Evolutionary conservation across 2,329 filamentous ascomycete species (phyloP).

Genomic region (Pseudocercospora fijiensis): DNA sequence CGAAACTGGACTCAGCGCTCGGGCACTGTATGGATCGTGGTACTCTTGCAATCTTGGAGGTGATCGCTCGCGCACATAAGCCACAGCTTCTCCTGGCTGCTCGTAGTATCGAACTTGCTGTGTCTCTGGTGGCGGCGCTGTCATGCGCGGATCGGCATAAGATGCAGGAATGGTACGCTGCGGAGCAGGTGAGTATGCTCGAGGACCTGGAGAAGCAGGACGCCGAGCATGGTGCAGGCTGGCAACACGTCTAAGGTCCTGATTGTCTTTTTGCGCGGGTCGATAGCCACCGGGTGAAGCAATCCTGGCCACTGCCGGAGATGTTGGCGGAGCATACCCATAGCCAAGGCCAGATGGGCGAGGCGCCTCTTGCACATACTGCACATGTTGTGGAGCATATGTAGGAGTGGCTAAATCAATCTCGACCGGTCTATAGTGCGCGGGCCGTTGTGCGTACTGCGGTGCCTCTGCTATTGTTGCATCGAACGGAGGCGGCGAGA

Average conservation of each 20-base stretch:
- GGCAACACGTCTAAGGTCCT: constrained; percentile 50
- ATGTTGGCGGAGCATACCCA: constrained; percentile 41
- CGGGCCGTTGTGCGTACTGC: constrained; percentile 41
- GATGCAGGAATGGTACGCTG: constrained; percentile 46
- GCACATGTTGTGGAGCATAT: constrained; percentile 41
- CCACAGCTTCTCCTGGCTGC: constrained; percentile 33
- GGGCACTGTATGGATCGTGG: constrained; percentile 38
- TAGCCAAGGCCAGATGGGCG: constrained; percentile 45
- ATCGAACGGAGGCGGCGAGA: constrained; percentile 59
- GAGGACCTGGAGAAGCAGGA: constrained; percentile 45
- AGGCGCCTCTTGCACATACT: constrained; percentile 45
- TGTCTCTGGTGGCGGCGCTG: constrained; percentile 28
- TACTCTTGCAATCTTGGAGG: constrained; percentile 36
- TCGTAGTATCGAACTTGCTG: constrained; percentile 38
- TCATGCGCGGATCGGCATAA: constrained; percentile 41
- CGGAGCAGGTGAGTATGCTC: constrained; percentile 42
- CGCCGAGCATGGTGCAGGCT: constrained; percentile 50
- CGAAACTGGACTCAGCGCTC: constrained; percentile 40
- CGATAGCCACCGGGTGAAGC: constrained; percentile 41
- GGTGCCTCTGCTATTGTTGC: constrained; percentile 41
- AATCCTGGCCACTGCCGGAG: constrained; percentile 42
- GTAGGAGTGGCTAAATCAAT: constrained; percentile 43
- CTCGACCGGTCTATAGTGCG: constrained; percentile 40
- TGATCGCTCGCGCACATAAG: constrained; percentile 43
- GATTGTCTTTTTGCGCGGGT: constrained; percentile 44